phyloP scores from a whole-genome alignment of 805 yeast species.

The Kregervanrija fluxuum region DNA sequence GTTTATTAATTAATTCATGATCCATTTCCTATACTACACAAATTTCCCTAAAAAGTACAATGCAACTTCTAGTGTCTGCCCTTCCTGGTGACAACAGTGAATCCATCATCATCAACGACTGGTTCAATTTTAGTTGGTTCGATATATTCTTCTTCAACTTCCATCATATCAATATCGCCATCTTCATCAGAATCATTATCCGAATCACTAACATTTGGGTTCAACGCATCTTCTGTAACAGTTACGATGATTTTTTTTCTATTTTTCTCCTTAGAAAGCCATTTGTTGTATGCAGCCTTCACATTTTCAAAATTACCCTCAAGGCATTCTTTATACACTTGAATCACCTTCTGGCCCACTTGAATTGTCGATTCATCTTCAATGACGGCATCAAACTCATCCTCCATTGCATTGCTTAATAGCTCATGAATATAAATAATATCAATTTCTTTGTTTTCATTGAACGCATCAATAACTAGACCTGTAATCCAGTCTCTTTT shows the following conservation, averaged over 20 bases:
- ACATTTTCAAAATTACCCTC: conserved; percentile 45
- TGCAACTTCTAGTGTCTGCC: conserved; percentile 32
- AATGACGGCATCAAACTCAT: conserved; percentile 83
- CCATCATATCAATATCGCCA: conserved; percentile 35
- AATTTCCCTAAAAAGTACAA: no score
- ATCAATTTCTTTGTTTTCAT: conserved; percentile 57
- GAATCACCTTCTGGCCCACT: conserved; percentile 60
- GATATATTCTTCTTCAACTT: conserved; percentile 27
- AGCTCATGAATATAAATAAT: conserved; percentile 77
- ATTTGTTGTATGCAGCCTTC: conserved; percentile 52
- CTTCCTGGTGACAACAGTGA: conserved; percentile 75
- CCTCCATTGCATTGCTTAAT: conserved; percentile 82
- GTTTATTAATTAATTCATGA: no score
- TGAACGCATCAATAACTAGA: conserved; percentile 71
- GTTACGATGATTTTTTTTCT: conserved; percentile 33
- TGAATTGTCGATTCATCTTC: conserved; percentile 85
- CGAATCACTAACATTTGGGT: conserved; percentile 47
- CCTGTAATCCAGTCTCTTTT: conserved; percentile 95
- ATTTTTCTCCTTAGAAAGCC: conserved; percentile 45
- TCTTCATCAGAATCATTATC: conserved; percentile 29
- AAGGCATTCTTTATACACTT: conserved; percentile 58
- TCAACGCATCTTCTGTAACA: conserved; percentile 53
- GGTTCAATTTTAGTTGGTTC: conserved; percentile 46
- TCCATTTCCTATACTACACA: no score
- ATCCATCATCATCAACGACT: conserved; percentile 88